Evolutionary conservation across 768 basidiomycete species (phyloP).

Genomic region (Leucosporidium scottii): DNA sequence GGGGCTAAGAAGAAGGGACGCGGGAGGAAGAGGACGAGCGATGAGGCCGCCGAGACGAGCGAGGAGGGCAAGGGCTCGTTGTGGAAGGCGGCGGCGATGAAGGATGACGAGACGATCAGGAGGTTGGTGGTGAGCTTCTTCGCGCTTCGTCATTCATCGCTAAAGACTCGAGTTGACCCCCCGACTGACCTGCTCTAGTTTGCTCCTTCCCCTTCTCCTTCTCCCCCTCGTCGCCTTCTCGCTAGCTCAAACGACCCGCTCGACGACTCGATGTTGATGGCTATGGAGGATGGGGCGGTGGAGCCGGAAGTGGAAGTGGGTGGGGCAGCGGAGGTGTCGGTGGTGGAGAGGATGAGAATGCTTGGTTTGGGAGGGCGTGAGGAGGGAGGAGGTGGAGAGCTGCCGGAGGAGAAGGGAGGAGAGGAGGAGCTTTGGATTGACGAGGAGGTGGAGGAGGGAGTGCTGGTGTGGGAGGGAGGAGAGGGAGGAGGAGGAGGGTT

Average conservation of each 20-base stretch:
- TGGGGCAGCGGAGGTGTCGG: too few species aligned
- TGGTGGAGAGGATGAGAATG: slow-evolving; percentile 1
- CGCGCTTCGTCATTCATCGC: too few species aligned
- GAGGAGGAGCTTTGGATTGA: not conserved
- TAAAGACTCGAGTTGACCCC: not conserved
- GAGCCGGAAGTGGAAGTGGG: too few species aligned
- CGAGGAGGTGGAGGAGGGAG: not conserved
- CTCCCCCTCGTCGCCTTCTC: not conserved
- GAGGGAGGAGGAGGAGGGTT: slow-evolving; percentile 1
- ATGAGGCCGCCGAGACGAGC: not conserved
- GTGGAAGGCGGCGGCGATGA: slow-evolving; percentile 12
- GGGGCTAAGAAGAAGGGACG: not conserved
- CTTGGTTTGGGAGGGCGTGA: slow-evolving; percentile 15
- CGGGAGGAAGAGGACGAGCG: not conserved
- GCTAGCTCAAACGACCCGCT: slow-evolving; percentile 13
- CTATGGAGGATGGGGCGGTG: too few species aligned
- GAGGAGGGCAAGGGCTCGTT: not conserved
- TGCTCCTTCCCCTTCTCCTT: not conserved
- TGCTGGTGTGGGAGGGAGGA: not conserved
- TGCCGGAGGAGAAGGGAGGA: not conserved
- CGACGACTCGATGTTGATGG: too few species aligned
- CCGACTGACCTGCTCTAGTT: not conserved
- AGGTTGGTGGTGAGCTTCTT: slow-evolving; percentile 16
- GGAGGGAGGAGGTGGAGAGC: not conserved
- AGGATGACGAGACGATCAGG: slow-evolving; percentile 7